Base-by-base conservation (phyloP, 441 rosid species). In the Adansonia grandidieri region DNA sequence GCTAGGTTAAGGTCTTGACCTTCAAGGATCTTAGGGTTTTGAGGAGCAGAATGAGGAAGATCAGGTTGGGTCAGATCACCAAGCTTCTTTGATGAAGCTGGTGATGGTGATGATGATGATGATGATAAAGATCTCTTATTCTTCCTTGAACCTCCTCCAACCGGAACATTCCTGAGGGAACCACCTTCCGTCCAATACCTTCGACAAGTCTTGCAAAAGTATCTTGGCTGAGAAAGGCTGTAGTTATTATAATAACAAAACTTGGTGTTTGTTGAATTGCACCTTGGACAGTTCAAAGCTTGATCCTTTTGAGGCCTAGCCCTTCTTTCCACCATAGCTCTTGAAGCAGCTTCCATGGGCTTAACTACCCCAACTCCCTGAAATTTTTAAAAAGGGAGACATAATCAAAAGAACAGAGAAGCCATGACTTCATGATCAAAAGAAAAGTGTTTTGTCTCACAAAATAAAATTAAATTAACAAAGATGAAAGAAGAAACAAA, bases 121-220 rank as follows among this genome's bases (percentile, higher is more conserved):
- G 32, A 28, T 1, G 79, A 75, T 4, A 80, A 68, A 15, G 86
- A 57, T 75, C 83, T 82, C 57, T 84, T 86, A 81, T 80, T 84
- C 82, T 86, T 86, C 76, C 89, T 82, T 53, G 86, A 86, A 15
- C 87, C 86, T 20, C 89, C 89, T 13, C 89, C 89, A 0, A 86
- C 87, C 17, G 89, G 89, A 58, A 86, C 87, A 82, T 82, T 86
- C 64, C 87, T 82, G 3, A 86, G 70, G 40, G 89, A 79, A 44
- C 89, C 89, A 32, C 89, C 89, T 73, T 81, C 79, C 4, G 89
- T 86, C 89, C 89, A 86, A 37, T 86, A 86, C 82, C 89, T 82
- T 76, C 86, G 70, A 67, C 87, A 86, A 53, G 82, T 57, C 82
- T 84, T 86, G 63, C 89, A 86, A 54, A 84, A 84, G 79, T 84